Evolutionary conservation across 495 filamentous ascomycete species (phyloP).

Genomic region (Aeminium ludgeri): DNA sequence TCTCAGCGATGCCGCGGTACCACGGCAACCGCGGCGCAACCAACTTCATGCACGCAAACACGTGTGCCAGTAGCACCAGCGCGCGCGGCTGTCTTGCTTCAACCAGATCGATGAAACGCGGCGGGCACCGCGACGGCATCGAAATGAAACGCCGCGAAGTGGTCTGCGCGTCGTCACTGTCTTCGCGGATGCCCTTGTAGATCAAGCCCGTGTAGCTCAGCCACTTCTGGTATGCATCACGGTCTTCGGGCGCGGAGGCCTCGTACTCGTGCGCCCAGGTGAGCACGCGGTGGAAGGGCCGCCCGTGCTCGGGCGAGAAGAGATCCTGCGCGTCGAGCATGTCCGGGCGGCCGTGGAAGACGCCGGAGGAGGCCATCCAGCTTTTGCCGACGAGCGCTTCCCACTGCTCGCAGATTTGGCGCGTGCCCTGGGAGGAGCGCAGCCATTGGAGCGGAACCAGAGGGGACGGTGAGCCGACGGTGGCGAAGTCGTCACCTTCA

Average conservation of each 20-base stretch:
- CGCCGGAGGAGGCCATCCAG: neutral
- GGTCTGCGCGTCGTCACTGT: neutral
- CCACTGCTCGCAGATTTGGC: neutral
- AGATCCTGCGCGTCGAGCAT: neutral
- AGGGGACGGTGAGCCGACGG: neutral
- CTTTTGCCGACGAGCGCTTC: neutral
- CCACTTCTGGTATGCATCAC: neutral
- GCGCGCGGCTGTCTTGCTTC: conserved; percentile 6
- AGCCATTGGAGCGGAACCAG: conserved; percentile 1
- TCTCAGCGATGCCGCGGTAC: conserved; percentile 4
- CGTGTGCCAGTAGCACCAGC: conserved; percentile 4
- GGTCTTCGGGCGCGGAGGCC: neutral
- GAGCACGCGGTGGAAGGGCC: conserved; percentile 2
- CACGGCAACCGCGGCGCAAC: neutral
- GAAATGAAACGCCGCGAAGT: conserved; percentile 1
- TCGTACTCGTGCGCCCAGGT: conserved; percentile 3
- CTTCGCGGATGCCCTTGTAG: conserved; percentile 1
- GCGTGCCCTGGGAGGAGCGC: neutral
- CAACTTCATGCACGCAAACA: conserved; percentile 7
- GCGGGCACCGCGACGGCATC: neutral
- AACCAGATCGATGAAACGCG: conserved; percentile 2
- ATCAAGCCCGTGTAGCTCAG: conserved; percentile 4
- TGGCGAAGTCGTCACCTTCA: conserved; percentile 1
- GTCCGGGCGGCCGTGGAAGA: conserved; percentile 3
- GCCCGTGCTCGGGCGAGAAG: conserved; percentile 2